Evolutionary conservation across 2,329 filamentous ascomycete species (phyloP).

Genomic region (Penicillium glabrum): DNA sequence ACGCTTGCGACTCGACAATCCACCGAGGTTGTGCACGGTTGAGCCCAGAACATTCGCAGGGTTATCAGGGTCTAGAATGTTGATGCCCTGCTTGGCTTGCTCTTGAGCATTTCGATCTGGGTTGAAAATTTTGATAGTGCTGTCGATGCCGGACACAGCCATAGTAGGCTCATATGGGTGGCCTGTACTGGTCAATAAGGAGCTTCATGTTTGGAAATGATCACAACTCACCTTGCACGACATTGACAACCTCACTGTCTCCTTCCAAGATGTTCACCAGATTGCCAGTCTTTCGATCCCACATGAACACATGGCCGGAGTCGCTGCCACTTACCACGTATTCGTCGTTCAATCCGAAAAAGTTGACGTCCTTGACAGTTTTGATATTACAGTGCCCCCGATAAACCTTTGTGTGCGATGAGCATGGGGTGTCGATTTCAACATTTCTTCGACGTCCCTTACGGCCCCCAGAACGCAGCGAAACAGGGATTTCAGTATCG

Average conservation of each 20-base stretch:
- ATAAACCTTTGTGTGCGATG: constrained; percentile 58
- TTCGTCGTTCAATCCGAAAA: constrained; percentile 65
- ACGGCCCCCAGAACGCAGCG: constrained; percentile 52
- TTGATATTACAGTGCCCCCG: constrained; percentile 66
- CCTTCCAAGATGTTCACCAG: constrained; percentile 66
- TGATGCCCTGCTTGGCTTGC: constrained; percentile 57
- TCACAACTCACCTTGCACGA: constrained; percentile 56
- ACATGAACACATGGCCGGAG: constrained; percentile 67
- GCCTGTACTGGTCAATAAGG: constrained; percentile 34
- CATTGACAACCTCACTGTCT: constrained; percentile 69
- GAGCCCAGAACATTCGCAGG: constrained; percentile 35
- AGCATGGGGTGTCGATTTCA: constrained; percentile 56
- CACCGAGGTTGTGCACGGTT: constrained; percentile 33
- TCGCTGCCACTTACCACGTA: constrained; percentile 69
- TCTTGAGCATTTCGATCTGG: constrained; percentile 59
- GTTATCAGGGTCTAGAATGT: constrained; percentile 53
- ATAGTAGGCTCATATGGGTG: constrained; percentile 68
- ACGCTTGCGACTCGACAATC: constrained; percentile 57
- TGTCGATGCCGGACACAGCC: constrained; percentile 66
- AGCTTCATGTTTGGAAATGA: neutral
- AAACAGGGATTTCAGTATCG: constrained; percentile 29
- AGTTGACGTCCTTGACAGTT: constrained; percentile 70
- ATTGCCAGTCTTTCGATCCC: constrained; percentile 62
- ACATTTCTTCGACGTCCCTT: constrained; percentile 51
- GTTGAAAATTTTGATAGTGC: constrained; percentile 68